Conservation (phyloP, 371 early-diverging fungal species). For the Syncephalis plumigaleata region DNA sequence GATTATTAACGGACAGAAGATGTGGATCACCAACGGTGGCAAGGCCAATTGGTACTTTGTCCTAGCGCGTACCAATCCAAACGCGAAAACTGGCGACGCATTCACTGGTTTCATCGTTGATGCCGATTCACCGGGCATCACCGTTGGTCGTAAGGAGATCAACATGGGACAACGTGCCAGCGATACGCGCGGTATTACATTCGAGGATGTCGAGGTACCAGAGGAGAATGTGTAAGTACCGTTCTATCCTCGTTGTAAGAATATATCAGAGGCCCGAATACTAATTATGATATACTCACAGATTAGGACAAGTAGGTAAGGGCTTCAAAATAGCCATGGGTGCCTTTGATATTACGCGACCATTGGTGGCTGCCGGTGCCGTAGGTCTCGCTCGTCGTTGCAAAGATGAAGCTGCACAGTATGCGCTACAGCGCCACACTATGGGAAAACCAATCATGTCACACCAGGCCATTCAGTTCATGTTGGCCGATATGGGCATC, state of each 20-base stretch:
- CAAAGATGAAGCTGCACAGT: conserved; percentile 85
- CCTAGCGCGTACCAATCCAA: conserved; percentile 76
- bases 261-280: background rate
- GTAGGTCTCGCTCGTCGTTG: conserved; percentile 86
- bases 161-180: conserved; percentile 93
- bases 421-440: conserved; percentile 83
- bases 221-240: conserved; percentile 52
- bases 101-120: conserved; percentile 96
- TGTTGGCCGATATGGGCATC: conserved; percentile 93
- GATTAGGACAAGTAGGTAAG: conserved; percentile 46
- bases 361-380: conserved; percentile 80
- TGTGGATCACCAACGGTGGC: conserved; percentile 96
- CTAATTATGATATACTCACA: background rate
- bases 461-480: conserved; percentile 87
- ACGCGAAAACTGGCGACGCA: conserved; percentile 66
- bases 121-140: conserved; percentile 75
- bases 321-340: conserved; percentile 97
- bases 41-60: conserved; percentile 98
- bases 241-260: background rate
- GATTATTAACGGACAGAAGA: conserved; percentile 77
- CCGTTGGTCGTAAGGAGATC: conserved; percentile 84
- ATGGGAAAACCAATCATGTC: conserved; percentile 85
- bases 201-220: conserved; percentile 88
- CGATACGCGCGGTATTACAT: conserved; percentile 88
- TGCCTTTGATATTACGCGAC: conserved; percentile 91